Percentiles rank a stretch among this genome's conserved stretches.
These are phyloP conservation scores for Talaromyces sp. DNA, from an alignment of 2,329 filamentous ascomycete species.

Conservation along the genomic window DNA sequence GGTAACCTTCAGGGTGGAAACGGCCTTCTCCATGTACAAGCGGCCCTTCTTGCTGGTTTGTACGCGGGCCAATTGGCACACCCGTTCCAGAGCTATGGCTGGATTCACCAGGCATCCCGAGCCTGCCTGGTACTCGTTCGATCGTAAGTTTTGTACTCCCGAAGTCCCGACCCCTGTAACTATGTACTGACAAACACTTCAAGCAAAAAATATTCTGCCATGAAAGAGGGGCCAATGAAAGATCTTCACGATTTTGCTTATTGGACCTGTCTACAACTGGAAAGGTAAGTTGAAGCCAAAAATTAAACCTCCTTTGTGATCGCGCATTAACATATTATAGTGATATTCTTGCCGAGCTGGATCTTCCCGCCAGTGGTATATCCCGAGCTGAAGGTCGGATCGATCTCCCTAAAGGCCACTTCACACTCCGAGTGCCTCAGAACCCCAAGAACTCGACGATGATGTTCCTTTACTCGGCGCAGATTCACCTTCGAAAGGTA, in stretches of 20 bases:
- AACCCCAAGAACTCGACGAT: slow-evolving; percentile 36
- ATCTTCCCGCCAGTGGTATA: slow-evolving; percentile 58
- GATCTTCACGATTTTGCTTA: slow-evolving; percentile 73
- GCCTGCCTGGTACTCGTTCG: slow-evolving; percentile 69
- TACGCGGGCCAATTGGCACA: slow-evolving; percentile 86
- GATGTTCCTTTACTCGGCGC: slow-evolving; percentile 57
- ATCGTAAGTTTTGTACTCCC: slow-evolving; percentile 48
- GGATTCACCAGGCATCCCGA: slow-evolving; percentile 59
- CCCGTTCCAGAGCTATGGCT: slow-evolving; percentile 77
- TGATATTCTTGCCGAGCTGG: slow-evolving; percentile 86
- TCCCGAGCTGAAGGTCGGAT: slow-evolving; percentile 50
- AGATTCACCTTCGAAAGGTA: slow-evolving; percentile 56
- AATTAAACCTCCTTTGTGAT: not conserved
- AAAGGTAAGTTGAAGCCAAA: slow-evolving; percentile 57
- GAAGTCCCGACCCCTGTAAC: not conserved
- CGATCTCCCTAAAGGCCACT: slow-evolving; percentile 33
- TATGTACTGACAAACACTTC: slow-evolving; percentile 6
- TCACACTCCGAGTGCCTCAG: slow-evolving; percentile 27
- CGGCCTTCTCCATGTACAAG: slow-evolving; percentile 79
- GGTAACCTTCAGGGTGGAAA: slow-evolving; percentile 75
- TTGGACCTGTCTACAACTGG: slow-evolving; percentile 90
- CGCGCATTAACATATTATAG: slow-evolving; percentile 38
- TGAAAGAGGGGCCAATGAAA: slow-evolving; percentile 32
- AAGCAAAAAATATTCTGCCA: slow-evolving; percentile 30
- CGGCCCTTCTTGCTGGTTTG: slow-evolving; percentile 75